phyloP scores from a whole-genome alignment of 148 eudicot species.

The Chenopodium album region DNA sequence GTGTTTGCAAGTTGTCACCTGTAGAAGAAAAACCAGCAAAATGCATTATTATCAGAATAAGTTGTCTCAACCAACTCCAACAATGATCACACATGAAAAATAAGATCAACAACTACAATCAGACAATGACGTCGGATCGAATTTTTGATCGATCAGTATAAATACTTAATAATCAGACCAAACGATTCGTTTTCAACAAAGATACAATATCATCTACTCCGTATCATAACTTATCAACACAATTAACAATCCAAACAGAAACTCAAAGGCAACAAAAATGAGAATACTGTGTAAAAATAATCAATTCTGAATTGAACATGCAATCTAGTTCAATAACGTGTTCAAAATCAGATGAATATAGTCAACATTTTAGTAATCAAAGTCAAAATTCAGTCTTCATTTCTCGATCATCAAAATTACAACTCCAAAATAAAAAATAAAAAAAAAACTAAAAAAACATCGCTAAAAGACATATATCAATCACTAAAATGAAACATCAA shows the following conservation, averaged over 20 bases:
- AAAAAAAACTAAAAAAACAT: not conserved
- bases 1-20: conserved; percentile 80
- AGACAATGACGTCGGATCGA: not conserved
- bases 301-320: not conserved
- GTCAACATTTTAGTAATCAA: not conserved
- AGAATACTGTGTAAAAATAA: not conserved
- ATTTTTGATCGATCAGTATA: not conserved
- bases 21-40: not conserved
- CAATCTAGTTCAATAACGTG: not conserved
- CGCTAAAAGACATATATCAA: not conserved
- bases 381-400: conserved; percentile 7
- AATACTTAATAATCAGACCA: not conserved
- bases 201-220: not conserved
- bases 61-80: not conserved
- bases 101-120: not conserved
- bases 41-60: not conserved
- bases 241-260: not conserved
- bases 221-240: not conserved
- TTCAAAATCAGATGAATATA: not conserved
- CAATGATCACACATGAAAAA: not conserved
- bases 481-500: not conserved
- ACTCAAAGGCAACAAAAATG: not conserved
- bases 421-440: not conserved
- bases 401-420: not conserved
- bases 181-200: not conserved